Base-by-base conservation (phyloP, 2,329 filamentous ascomycete genomes). In the Penicillium sp. region DNA sequence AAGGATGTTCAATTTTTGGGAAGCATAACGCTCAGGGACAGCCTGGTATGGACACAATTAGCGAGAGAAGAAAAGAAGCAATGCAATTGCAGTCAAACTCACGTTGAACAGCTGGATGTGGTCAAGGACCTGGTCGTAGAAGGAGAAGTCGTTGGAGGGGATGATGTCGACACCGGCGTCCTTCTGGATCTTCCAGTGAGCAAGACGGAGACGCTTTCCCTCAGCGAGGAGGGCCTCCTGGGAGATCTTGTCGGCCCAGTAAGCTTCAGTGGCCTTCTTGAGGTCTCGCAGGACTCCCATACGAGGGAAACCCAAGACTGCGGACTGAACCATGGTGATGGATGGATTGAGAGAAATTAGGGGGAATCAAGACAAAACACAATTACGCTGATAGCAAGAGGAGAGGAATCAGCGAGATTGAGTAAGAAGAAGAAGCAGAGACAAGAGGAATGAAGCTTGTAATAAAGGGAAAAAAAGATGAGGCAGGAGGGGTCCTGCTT, bases 111-210 rank as follows among this genome's bases (percentile, higher is more conserved):
- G 88, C 83, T 97, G 92, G 77, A 97, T 97, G 83, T 97, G 93
- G 80, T 91, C 88, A 63, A 97, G 87, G 71, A 97, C 90, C 75
- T 97, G 93, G 78, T 97, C 93, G 80, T 99, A 99, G 81, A 91
- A 91, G 67, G 94, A 91, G 74, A 99, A 99, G 86, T 99, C 94
- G 78, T 99, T 99, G 89, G 90, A 96, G 76, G 94, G 94, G 74
- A 99, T 97, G 80, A 94, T 83, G 74, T 97, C 90, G 78, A 97
- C 92, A 73, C 94, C 94, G 65, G 94, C 94, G 79, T 95, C 87
- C 84, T 99, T 93, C 84, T 99, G 94, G 80, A 99, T 96, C 82
- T 96, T 91, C 94, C 94, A 99, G 86, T 99, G 94, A 71, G 88
- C 91, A 66, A 92, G 83, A 82, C 94, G 90, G 60, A 99, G 90